Base-by-base conservation (phyloP, 202 grass and related monocot genomes). In the Schoenoplectus triqueter region DNA sequence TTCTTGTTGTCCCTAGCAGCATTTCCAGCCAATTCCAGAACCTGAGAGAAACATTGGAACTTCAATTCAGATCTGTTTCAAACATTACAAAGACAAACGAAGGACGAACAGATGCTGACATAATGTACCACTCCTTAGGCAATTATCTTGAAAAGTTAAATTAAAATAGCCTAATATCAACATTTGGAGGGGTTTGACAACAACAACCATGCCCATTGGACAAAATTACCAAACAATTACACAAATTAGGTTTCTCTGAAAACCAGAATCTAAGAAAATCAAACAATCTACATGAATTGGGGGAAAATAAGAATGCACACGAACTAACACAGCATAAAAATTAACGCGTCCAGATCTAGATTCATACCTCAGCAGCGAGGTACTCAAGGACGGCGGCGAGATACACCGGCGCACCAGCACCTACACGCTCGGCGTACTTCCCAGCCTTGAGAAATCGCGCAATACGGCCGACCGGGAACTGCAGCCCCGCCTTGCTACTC, bases 1-100 rank as follows among this genome's bases (percentile, higher is more conserved):
- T 98, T 98, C 92, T 98, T 98, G 92, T 98, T 98, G 80, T 98
- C 92, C 19, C 95, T 90, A 1, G 95, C 92, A 0, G 92, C 95
- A 20, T 98, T 98, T 3, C 95, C 95, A 0, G 92, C 95, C 10
- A 98, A 64, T 83, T 98, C 95, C 10, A 95, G 85, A 50, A 98
- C 92, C 95, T 93, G 64, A 5, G 17, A 0, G 1, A 2, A 78
- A 14, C 45, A 80, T 7, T 3, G 5, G 46, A 52, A 86, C 9
- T 75, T 47, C 1, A 31, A 17, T 60, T 69, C 13, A 85, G 22
- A 76, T 62, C 66, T 1, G 2, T 46, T 17, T 22, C 47, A 21
- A 19, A 17, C 4, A 59, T 57, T 55, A 1, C 31, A 31, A 31
- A 31, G 31, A 31, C 31, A 31, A 31, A 31, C 1, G 31, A 31